Base-by-base conservation (phyloP, 345 rosid species). In the Citrus unshiu region DNA sequence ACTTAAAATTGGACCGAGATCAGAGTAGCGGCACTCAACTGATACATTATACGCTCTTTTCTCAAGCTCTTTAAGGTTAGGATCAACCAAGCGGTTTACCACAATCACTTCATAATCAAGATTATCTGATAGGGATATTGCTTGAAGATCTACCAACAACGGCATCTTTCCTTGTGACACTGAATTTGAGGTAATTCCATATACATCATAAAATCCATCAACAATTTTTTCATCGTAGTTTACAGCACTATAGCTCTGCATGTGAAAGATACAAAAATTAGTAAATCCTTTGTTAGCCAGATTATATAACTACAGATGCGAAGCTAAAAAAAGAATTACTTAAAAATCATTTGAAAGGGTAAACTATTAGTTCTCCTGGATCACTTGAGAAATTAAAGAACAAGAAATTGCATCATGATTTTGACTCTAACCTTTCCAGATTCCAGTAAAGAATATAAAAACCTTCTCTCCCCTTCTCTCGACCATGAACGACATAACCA, bases 191-290 rank as follows among this genome's bases (percentile, higher is more conserved):
- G 93, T 79, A 83, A 88, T 79, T 75, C 93, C 90, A 75, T 88
- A 90, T 60, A 91, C 93, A 65, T 93, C 98, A 84, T 95, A 93
- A 75, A 95, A 95, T 40, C 98, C 98, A 92, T 95, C 95, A 74
- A 82, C 81, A 75, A 93, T 91, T 79, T 89, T 95, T 77, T 95
- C 98, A 70, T 89, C 88, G 76, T 93, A 93, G 78, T 90, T 95
- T 82, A 95, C 89, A 37, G 91, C 93, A 88, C 88, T 93, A 84
- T 92, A 92, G 79, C 92, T 93, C 98, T 93, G 92, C 88, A 85
- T 19, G 65, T 43, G 43, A 67, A 40, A 75, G 16, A 51, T n/a
- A 12, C 22, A 22, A 35, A 69, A 78, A 68, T 61, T 61, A 76
- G 65, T 9, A 24, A 49, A 65, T 29, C 12, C 57, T 12, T 19